Evolutionary conservation across 2,329 filamentous ascomycete species (phyloP).

Genomic region (Aphanoascus verrucosus): DNA sequence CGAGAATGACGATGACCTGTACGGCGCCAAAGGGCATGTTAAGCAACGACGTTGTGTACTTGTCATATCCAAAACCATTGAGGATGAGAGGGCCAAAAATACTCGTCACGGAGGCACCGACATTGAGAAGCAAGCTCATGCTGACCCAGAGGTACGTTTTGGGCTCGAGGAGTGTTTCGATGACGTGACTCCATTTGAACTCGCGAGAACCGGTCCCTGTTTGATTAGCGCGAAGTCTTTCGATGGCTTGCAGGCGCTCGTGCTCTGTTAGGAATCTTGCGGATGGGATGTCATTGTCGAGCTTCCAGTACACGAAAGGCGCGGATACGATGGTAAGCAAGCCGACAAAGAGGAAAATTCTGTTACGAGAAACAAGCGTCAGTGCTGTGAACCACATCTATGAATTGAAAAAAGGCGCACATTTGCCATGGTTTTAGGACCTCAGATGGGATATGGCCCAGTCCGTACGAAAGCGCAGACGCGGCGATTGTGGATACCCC

Average conservation of each 20-base stretch:
- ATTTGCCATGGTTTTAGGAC: conserved; percentile 43
- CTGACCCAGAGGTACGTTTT: conserved; percentile 50
- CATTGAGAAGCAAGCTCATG: conserved; percentile 52
- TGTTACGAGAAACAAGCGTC: conserved; percentile 14
- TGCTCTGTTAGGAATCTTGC: conserved; percentile 39
- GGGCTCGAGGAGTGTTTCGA: conserved; percentile 34
- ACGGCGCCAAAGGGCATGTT: conserved; percentile 58
- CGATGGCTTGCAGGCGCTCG: conserved; percentile 39
- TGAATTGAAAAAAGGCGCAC: conserved; percentile 19
- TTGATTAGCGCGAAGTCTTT: conserved; percentile 42
- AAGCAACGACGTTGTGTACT: conserved; percentile 48
- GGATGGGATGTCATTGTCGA: conserved; percentile 48
- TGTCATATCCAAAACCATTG: conserved; percentile 49
- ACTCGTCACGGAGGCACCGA: conserved; percentile 53
- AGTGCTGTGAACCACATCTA: neutral
- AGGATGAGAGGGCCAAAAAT: conserved; percentile 57
- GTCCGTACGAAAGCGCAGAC: conserved; percentile 45
- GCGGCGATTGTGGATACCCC: conserved; percentile 49
- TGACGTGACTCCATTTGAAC: conserved; percentile 38
- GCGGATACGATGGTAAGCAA: conserved; percentile 49
- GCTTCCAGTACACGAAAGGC: conserved; percentile 48
- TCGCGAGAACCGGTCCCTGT: conserved; percentile 38
- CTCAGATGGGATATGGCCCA: conserved; percentile 43
- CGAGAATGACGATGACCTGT: conserved; percentile 50
- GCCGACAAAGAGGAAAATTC: conserved; percentile 52